Base-by-base conservation (phyloP, 768 basidiomycete species). In the Lentinula guzmanii region DNA sequence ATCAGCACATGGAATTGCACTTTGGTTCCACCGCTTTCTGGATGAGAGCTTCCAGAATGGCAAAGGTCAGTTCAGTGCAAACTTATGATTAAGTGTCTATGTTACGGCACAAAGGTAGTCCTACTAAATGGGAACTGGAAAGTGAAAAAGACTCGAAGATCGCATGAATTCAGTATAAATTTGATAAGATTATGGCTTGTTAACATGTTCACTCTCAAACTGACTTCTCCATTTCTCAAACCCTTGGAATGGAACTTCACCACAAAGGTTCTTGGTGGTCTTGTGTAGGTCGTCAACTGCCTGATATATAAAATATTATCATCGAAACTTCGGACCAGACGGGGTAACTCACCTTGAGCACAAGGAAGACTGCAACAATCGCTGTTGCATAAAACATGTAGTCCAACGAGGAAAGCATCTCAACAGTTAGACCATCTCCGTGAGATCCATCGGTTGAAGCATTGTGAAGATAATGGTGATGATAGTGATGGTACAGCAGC, bases 1-100 rank as follows among this genome's bases (percentile, higher is more conserved):
- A 58, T 80, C 81, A 6, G 83, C 84, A 2, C 74, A 77, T 1
- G 77, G 79, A 42, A 73, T 84, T 50, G 69, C 81, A 31, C 51
- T 52, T 18, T 52, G 51, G 51, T 52, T 52, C 51, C 51, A 52
- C 33, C 28, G 51, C 33, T 52, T 31, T 24, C 28, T 55, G 42
- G 53, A 61, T 16, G 51, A 55, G 10, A 51, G 42, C n/a, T 33
- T 18, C 5, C 34, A 18, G 11, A 52, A 18, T 28, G 21, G 50
- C 50, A 24, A 48, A 18, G 9, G 48, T 11, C 10, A 48, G 18
- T 15, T 52, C 13, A 13, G 28, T 13, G 51, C 13, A 48, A 24
- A 48, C 7, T 24, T 18, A n/a, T 48, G 8, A 24, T 16, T 31
- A 16, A 50, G 11, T 10, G 21, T 24, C 10, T 50, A 3, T 50